These are phyloP conservation scores for Mucuna pruriens DNA, from an alignment of 306 rosid species.

Conservation along the genomic window DNA sequence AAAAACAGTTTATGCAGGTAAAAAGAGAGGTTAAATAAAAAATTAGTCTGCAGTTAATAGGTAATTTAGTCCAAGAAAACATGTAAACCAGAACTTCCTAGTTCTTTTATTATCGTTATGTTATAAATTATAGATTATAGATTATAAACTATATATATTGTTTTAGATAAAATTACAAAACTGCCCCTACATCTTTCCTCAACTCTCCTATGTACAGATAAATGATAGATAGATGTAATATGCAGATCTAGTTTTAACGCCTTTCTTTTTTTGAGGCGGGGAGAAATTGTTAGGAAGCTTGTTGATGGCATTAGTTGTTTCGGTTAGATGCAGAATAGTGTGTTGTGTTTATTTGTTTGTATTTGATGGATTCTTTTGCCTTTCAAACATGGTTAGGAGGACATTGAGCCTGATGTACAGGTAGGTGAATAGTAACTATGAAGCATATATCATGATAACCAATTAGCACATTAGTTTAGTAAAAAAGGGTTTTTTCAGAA, in stretches of 20 bases:
- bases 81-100: no score
- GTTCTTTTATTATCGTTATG: no score
- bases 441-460: not conserved
- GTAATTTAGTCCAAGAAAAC: no score
- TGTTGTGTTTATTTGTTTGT: not conserved
- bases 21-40: no score
- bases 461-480: conserved; percentile 6
- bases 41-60: no score
- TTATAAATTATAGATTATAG: no score
- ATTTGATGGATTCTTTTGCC: not conserved
- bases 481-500: not conserved
- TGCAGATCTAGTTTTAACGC: not conserved
- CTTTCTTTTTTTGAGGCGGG: not conserved
- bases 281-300: not conserved
- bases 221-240: not conserved
- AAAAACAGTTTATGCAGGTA: no score
- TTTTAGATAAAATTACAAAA: not conserved
- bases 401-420: not conserved
- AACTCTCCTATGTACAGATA: no score
- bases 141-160: no score
- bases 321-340: not conserved
- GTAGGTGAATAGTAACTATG: not conserved
- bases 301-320: not conserved
- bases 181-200: not conserved
- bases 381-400: not conserved